phyloP scores from a whole-genome alignment of 495 filamentous ascomycete species.

The Aspergillus bertholletiae region DNA sequence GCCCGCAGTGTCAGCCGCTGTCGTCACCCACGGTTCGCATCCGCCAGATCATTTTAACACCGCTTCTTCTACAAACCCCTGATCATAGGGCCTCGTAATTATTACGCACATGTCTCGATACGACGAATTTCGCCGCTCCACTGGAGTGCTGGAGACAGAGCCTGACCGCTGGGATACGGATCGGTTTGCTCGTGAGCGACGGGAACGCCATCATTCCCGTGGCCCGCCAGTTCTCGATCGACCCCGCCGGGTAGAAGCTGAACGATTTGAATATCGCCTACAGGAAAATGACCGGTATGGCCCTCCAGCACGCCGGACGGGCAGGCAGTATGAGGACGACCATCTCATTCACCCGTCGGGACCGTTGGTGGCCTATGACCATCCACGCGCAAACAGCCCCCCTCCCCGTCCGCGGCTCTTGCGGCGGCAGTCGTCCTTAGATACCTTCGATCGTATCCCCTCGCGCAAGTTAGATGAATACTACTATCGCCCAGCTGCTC shows the following conservation, averaged over 20 bases:
- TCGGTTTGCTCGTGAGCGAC: conserved; percentile 45
- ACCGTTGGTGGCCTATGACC: conserved; percentile 36
- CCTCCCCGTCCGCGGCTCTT: conserved; percentile 55
- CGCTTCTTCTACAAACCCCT: conserved; percentile 1
- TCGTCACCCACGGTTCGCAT: conserved; percentile 28
- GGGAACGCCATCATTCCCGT: conserved; percentile 39
- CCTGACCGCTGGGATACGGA: conserved; percentile 41
- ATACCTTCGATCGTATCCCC: conserved; percentile 69
- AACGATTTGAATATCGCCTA: conserved; percentile 51
- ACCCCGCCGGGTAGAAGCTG: conserved; percentile 42
- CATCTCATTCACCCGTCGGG: conserved; percentile 41
- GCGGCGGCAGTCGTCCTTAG: conserved; percentile 64
- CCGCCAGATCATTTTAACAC: not conserved
- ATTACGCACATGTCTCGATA: conserved; percentile 42
- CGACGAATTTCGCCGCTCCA: conserved; percentile 43
- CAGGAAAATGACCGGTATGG: conserved; percentile 55
- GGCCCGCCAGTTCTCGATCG: conserved; percentile 42
- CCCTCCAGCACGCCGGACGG: conserved; percentile 47
- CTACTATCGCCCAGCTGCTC: conserved; percentile 38
- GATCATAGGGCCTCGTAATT: conserved; percentile 7
- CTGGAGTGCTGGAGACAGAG: conserved; percentile 30
- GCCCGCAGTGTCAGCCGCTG: conserved; percentile 23
- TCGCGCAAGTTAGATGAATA: conserved; percentile 52
- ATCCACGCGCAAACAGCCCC: conserved; percentile 36
- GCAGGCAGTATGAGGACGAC: conserved; percentile 48